A percentile compares a stretch with the other conserved stretches of the same genome.
phyloP scores from a whole-genome alignment of 192 early-diverging fungal species.

The Podila minutissima region DNA sequence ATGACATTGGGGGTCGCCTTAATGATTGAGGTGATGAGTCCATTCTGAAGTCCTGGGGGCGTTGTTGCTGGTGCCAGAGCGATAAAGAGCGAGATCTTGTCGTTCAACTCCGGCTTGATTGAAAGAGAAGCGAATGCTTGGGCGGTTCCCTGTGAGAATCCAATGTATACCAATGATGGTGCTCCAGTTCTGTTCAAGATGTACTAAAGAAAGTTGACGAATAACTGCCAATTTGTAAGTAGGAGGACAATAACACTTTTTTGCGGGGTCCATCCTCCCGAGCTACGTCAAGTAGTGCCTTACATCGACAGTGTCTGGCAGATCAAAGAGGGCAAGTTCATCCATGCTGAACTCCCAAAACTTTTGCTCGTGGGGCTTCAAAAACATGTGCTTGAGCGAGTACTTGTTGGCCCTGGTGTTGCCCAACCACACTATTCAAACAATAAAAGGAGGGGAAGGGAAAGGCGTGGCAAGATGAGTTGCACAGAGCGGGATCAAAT shows the following conservation, averaged over 20 bases:
- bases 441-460: slow-evolving; percentile 3
- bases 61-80: slow-evolving; percentile 92
- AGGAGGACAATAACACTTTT: slow-evolving; percentile 3
- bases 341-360: slow-evolving; percentile 98
- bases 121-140: slow-evolving; percentile 91
- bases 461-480: background rate
- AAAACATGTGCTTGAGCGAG: slow-evolving; percentile 81
- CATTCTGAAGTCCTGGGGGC: slow-evolving; percentile 82
- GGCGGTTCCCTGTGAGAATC: slow-evolving; percentile 96
- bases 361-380: slow-evolving; percentile 68
- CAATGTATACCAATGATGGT: slow-evolving; percentile 87
- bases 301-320: slow-evolving; percentile 87
- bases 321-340: slow-evolving; percentile 86
- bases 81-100: slow-evolving; percentile 89
- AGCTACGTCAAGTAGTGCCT: too few species aligned
- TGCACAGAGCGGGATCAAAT: too few species aligned
- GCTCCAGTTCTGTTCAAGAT: slow-evolving; percentile 86
- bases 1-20: slow-evolving; percentile 88
- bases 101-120: slow-evolving; percentile 80
- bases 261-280: too few species aligned
- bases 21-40: slow-evolving; percentile 81
- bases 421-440: slow-evolving; percentile 83
- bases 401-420: slow-evolving; percentile 97
- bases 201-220: slow-evolving; percentile 59
- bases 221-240: background rate